Evolutionary conservation across 2,329 filamentous ascomycete genomes (phyloP).

Genomic region (Phyllosticta paracitricarpa): DNA sequence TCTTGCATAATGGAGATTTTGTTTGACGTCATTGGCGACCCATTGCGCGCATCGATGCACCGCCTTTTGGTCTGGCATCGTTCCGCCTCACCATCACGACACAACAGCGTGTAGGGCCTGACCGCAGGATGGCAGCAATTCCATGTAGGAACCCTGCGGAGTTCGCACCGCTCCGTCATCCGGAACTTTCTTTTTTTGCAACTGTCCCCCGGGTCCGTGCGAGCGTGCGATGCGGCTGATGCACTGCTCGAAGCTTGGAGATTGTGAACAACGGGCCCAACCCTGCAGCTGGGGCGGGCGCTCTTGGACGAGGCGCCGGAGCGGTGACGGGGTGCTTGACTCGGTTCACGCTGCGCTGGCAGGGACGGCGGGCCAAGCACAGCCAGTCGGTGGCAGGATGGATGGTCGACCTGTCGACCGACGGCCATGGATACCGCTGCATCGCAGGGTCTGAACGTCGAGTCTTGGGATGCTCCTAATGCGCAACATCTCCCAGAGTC

Average conservation of each 20-base stretch:
- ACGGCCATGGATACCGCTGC: not conserved
- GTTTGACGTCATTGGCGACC: not conserved
- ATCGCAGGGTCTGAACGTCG: not conserved
- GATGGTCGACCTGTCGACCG: not conserved
- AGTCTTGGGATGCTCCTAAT: not conserved
- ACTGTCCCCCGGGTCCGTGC: not conserved
- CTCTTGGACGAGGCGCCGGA: not conserved
- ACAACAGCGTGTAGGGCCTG: not conserved
- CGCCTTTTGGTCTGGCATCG: not conserved
- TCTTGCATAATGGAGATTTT: not conserved
- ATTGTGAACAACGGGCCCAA: not conserved
- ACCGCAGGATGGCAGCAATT: not conserved
- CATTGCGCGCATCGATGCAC: not conserved
- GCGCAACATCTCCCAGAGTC: not conserved
- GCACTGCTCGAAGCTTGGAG: not conserved
- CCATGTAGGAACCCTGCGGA: not conserved
- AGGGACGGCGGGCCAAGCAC: not conserved
- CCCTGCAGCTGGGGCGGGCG: not conserved
- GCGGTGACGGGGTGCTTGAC: not conserved
- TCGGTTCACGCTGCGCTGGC: not conserved
- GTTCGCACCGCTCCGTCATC: not conserved
- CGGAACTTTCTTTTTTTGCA: not conserved
- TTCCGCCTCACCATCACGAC: not conserved
- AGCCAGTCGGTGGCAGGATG: not conserved
- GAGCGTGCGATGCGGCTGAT: not conserved